Conservation (phyloP, 768 basidiomycete genomes). For the Leucogyrophana mollusca region DNA sequence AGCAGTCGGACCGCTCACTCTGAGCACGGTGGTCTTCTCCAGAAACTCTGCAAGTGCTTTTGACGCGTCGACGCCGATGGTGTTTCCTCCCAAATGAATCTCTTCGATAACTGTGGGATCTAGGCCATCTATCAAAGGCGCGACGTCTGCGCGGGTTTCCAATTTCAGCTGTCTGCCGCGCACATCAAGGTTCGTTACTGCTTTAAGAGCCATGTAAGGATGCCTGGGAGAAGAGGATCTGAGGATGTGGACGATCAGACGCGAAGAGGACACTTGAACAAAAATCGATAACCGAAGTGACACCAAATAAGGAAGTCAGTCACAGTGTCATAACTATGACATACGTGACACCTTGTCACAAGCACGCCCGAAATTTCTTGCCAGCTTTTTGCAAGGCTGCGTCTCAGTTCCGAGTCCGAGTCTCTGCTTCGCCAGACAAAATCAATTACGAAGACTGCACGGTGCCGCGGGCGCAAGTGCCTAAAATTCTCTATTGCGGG, state of each 20-base stretch:
- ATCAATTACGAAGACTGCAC: too few species aligned
- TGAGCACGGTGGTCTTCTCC: conserved; percentile 60
- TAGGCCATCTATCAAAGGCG: conserved; percentile 64
- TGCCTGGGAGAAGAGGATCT: neutral
- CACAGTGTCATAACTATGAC: too few species aligned
- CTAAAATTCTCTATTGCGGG: too few species aligned
- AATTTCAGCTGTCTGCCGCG: conserved; percentile 60
- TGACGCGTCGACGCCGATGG: conserved; percentile 89
- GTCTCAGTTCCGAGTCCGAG: too few species aligned
- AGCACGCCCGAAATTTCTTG: too few species aligned
- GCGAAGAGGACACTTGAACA: too few species aligned
- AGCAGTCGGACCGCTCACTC: conserved; percentile 46
- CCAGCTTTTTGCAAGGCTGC: too few species aligned
- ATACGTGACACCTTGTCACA: too few species aligned
- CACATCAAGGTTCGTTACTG: conserved; percentile 23
- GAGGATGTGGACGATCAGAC: neutral
- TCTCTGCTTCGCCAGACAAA: too few species aligned
- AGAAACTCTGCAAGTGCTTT: conserved; percentile 80
- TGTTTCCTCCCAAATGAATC: conserved; percentile 93
- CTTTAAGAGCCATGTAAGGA: conserved; percentile 14
- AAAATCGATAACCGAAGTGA: conserved; percentile 15
- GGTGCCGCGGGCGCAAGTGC: too few species aligned
- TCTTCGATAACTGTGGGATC: conserved; percentile 74
- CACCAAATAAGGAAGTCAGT: too few species aligned
- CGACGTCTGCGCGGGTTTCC: conserved; percentile 70